Percentiles rank a stretch among this genome's conserved stretches.
Evolutionary conservation across 345 rosid species (phyloP).

Genomic region (Populus ilicifolia): DNA sequence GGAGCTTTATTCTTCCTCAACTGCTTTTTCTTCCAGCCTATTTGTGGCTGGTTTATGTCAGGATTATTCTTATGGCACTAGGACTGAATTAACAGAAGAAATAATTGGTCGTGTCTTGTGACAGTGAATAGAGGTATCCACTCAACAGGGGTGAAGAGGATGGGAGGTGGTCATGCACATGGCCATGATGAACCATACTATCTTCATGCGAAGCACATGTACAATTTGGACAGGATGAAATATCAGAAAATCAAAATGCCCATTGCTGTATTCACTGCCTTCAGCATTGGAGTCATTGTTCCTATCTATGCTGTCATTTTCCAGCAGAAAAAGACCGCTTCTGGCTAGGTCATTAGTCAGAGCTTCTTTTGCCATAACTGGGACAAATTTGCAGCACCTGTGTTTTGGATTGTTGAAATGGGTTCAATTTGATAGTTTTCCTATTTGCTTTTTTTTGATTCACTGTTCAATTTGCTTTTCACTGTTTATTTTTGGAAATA

Average conservation of each 20-base stretch:
- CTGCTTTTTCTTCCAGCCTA: background rate
- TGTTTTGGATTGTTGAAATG: slow-evolving; percentile 9
- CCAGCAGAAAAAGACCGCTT: slow-evolving; percentile 92
- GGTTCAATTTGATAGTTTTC: background rate
- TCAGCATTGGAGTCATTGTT: slow-evolving; percentile 78
- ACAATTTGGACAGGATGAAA: slow-evolving; percentile 92
- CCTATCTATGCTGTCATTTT: slow-evolving; percentile 88
- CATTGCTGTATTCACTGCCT: slow-evolving; percentile 75
- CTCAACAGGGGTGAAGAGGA: slow-evolving; percentile 72
- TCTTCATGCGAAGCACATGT: slow-evolving; percentile 94
- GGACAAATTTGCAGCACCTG: slow-evolving; percentile 7
- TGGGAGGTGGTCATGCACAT: slow-evolving; percentile 67
- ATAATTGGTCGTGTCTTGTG: background rate
- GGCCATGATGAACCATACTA: slow-evolving; percentile 73
- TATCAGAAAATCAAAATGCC: slow-evolving; percentile 76
- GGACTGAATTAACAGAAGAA: background rate
- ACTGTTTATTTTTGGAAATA: slow-evolving; percentile 2
- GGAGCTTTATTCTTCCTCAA: background rate
- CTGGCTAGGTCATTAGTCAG: slow-evolving; percentile 34
- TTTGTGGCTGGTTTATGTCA: background rate
- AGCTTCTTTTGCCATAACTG: slow-evolving; percentile 25
- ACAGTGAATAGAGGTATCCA: slow-evolving; percentile 34
- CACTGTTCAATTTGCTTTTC: background rate
- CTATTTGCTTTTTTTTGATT: background rate
- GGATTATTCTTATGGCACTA: background rate